Evolutionary conservation across 192 early-diverging fungal genomes (phyloP), one percentile per base, ranked within the genome.

Genomic region (Backusella tarrabulga): DNA sequence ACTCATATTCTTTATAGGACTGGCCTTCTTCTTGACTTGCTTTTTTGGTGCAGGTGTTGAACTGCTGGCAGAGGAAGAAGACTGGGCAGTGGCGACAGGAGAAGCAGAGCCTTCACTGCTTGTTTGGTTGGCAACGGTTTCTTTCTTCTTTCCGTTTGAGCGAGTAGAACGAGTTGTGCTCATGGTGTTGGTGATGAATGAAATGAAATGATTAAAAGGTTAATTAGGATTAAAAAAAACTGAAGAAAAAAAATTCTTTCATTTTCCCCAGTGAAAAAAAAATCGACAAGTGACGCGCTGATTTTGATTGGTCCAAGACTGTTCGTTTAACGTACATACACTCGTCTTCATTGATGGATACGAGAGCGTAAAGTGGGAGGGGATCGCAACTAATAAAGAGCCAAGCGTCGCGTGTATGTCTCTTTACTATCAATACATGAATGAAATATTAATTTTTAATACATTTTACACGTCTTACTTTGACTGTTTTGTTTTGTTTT

Each of bases 1-100:
- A 72, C 87, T 91, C 29, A 88, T 82, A 50, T 84, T 56, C 60
- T 76, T 80, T 26, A 19, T 29, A 52, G 75, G 34, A 29, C 56
- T 29, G 4, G 34, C 54, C 76, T 81, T 81, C 41, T 77, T 77
- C 46, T 73, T 81, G 54, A 44, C 34, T 41, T 15, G 17, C 29
- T 50, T 79, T 21, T 71, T 72, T 17, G 67, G 17, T 29, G 60
- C 23, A 29, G 44, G n/a, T 29, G 42, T 56, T 35, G 76, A 29
- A 14, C 44, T 35, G 3, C 21, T 54, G 26, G 63, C 19, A 69
- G 72, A 9, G 17, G 77, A n/a, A 19, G 63, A 69, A 2, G 76
- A 23, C 35, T 36, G n/a, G 21, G 77, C 11, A 35, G 77, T 63
- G 19, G 70, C 15, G 23, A 34, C 19, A 35, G 54, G 35, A 40